Base-by-base conservation (phyloP, 1,139 yeast species). In the Saccharomyces hybrid region DNA sequence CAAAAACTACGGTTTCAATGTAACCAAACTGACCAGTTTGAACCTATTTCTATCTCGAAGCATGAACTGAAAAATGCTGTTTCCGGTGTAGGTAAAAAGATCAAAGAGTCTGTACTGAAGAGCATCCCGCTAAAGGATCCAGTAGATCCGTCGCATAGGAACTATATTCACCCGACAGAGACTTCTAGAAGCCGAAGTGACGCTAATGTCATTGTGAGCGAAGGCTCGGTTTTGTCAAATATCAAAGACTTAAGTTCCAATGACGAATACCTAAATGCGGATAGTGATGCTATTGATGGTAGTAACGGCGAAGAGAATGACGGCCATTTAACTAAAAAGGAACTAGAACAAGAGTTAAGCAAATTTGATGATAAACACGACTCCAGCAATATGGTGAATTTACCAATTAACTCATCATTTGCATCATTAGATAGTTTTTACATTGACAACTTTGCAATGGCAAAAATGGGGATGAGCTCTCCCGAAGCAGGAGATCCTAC, bases 41-140 rank as follows among this genome's bases (percentile, higher is more conserved):
- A 71, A 66, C 76, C 75, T 54, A 81, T 84, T 51, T 78, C 79
- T 49, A 86, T 86, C n/a, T 77, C 86, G 8, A 78, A 77, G 50
- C 84, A 83, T 58, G 96, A 88, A 60, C 79, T 87, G 14, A 79
- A 83, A 60, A 80, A 81, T 59, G 96, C 96, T 0, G 89, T 89
- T 2, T 79, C 84, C 46, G 96, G 96, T 9, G 77, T 88, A 53
- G 93, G 93, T 4, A 78, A 82, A 49, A 76, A 84, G 57, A 78
- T 89, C 48, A 81, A 77, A 59, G 79, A 80, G 57, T 81, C 86
- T 42, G 71, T 87, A 24, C 75, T 84, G 1, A 78, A 78, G 54
- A 88, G 89, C 0, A 68, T 81, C 42, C 51, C 58, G 5, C 38
- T 42, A 24, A 55, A 52, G 47, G 42, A 52, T 44, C 51, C 47